These are phyloP conservation scores for Leccinum arenicola DNA, from an alignment of 768 basidiomycete genomes.

Conservation along the genomic window DNA sequence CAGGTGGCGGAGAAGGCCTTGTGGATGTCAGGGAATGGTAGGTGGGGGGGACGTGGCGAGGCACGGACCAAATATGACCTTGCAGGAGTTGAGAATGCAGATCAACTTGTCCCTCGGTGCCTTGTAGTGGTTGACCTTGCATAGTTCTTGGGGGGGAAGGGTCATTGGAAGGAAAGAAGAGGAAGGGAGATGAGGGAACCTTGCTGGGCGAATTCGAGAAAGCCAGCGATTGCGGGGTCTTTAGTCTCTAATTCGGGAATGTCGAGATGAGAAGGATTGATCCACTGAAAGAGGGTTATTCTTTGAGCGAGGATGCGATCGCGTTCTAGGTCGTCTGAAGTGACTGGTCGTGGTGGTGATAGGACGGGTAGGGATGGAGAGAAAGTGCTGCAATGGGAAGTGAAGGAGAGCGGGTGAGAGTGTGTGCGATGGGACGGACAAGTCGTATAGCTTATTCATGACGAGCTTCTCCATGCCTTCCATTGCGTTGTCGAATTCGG, in stretches of 20 bases:
- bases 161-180: conserved; percentile 1
- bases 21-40: neutral
- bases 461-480: conserved; percentile 99
- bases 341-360: conserved; percentile 71
- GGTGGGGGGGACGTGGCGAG: conserved; percentile 9
- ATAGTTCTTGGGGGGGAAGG: conserved; percentile 55
- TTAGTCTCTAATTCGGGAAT: conserved; percentile 73
- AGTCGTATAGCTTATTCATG: conserved; percentile 96
- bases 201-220: conserved; percentile 86
- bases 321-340: conserved; percentile 93
- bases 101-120: conserved; percentile 98
- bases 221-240: conserved; percentile 52
- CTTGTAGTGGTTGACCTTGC: conserved; percentile 99
- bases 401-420: conserved; percentile 1
- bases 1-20: conserved; percentile 88
- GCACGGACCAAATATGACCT: conserved; percentile 92
- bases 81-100: conserved; percentile 96
- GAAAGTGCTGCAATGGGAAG: conserved; percentile 65
- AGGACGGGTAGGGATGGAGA: conserved; percentile 76
- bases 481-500: conserved; percentile 93
- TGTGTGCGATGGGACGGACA: conserved; percentile 52
- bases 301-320: conserved; percentile 90
- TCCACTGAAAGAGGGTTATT: conserved; percentile 88
- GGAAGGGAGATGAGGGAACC: conserved; percentile 42
- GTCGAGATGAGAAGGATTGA: conserved; percentile 87